These are phyloP conservation scores for Phytophthora pseudosyringae DNA, from an alignment of 352 stramenopile genomes.

Conservation along the genomic window DNA sequence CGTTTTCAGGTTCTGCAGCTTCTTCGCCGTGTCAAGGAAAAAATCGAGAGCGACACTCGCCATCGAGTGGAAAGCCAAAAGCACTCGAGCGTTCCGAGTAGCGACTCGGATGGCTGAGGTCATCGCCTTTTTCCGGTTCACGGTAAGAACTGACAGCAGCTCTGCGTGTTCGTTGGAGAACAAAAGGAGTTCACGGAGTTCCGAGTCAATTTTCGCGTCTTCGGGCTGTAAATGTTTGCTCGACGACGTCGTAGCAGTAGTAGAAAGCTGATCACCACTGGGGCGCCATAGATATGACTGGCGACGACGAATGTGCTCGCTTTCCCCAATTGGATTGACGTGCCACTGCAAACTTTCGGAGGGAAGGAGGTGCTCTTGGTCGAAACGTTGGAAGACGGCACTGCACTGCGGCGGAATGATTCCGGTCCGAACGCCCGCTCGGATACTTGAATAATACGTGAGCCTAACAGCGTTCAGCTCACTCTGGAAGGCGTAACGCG, in stretches of 20 bases:
- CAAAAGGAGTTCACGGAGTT: constrained; percentile 37
- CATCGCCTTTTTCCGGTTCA: constrained; percentile 51
- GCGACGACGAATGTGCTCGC: neutral
- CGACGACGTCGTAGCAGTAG: neutral
- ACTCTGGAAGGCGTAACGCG: constrained; percentile 53
- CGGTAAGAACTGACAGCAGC: constrained; percentile 39
- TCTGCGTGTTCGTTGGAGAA: constrained; percentile 40
- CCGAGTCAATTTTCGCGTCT: constrained; percentile 23
- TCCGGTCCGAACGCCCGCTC: constrained; percentile 45
- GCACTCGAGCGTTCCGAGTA: constrained; percentile 42
- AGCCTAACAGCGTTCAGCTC: constrained; percentile 41
- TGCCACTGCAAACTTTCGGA: constrained; percentile 19
- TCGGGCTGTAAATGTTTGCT: constrained; percentile 18
- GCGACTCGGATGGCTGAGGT: constrained; percentile 34
- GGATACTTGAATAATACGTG: constrained; percentile 49
- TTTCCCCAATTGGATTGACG: constrained; percentile 1
- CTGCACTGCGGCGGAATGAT: constrained; percentile 50
- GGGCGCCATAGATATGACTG: constrained; percentile 3
- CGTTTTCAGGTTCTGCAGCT: constrained; percentile 1
- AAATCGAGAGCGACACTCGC: constrained; percentile 48
- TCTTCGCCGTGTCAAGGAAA: constrained; percentile 38
- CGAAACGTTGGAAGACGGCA: constrained; percentile 40
- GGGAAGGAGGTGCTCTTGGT: constrained; percentile 42
- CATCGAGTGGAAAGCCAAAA: constrained; percentile 41
- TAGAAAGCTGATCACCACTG: constrained; percentile 6